phyloP scores from a whole-genome alignment of 176 grass and related monocot species.

The Metroxylon sagu region DNA sequence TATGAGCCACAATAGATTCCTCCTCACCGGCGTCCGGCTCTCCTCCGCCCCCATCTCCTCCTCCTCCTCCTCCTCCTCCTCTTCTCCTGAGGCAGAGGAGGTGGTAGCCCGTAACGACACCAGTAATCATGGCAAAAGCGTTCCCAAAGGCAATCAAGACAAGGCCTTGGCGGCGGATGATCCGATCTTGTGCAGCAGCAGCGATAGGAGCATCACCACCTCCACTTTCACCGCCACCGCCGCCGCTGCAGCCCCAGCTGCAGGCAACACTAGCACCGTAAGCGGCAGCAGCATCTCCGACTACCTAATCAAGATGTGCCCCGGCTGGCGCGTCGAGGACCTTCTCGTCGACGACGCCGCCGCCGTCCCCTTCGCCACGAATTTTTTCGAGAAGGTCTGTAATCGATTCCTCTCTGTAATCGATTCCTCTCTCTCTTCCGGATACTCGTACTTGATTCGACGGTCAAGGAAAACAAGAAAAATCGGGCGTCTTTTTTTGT shows the following conservation, averaged over 20 bases:
- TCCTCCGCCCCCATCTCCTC: conserved; percentile 27
- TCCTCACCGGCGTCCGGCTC: conserved; percentile 67
- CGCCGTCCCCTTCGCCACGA: background rate
- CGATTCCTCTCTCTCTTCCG: too few relatives aligned
- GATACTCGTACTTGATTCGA: background rate
- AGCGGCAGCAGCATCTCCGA: conserved; percentile 66
- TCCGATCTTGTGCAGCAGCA: too few relatives aligned
- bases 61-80: conserved; percentile 6
- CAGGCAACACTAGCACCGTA: background rate
- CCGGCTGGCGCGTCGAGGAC: conserved; percentile 84
- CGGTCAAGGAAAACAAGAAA: background rate
- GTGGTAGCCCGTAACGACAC: conserved; percentile 2
- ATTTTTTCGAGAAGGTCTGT: conserved; percentile 19
- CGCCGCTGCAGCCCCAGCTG: background rate
- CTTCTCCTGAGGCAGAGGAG: conserved; percentile 2
- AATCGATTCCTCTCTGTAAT: background rate
- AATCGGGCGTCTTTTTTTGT: background rate
- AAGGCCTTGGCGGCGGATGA: background rate
- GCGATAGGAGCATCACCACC: too few relatives aligned
- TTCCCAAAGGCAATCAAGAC: conserved; percentile 8
- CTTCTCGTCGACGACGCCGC: conserved; percentile 54
- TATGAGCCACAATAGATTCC: conserved; percentile 81
- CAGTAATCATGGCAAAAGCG: background rate
- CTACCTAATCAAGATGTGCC: conserved; percentile 78
- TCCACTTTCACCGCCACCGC: background rate